Evolutionary conservation across 768 basidiomycete species (phyloP), one percentile per base, ranked within the genome.

Genomic region (Artomyces pyxidatus): DNA sequence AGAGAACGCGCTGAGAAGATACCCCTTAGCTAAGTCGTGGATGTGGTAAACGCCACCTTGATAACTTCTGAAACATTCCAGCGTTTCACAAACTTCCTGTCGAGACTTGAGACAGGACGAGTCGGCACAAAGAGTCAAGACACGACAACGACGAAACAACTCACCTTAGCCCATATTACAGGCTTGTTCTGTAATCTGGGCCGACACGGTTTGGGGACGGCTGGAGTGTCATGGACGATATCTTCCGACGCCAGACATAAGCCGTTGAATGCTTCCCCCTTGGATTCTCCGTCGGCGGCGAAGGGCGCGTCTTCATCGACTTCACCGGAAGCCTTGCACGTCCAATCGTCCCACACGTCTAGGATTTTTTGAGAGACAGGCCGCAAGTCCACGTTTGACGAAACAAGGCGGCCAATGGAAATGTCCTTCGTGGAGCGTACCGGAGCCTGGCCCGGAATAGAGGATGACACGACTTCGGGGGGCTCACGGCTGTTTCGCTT

Each of bases 51-150:
- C 88, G 7, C 88, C 88, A 10, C 85, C 69, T 63, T 92, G 88
- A 60, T 87, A 91, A 54, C 77, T 81, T 27, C 78, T 71, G 63
- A 85, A 87, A 74, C 79, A 82, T 19, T 81, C 78, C 42, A 83
- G 78, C 4, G 82, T 76, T 63, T 91, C 88, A 66, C 88, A 90
- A 2, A 91, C 73, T 65, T 90, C 88, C 66, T 89, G 87, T 37
- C 88, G 78, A 22, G 86, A 84, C 87, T 89, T 47, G 21, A 28
- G 12, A 48, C n/a, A 17, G 38, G 29, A 32, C 45, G 11, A 38
- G 54, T 11, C 14, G 45, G 52, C 12, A 55, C 23, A n/a, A 27
- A 23, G 4, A 32, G n/a, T 6, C 37, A 3, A 22, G 10, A 1
- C 22, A 23, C 32, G 32, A 7, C 17, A 28, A 14, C 26, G 38